Percentiles rank a stretch among this genome's conserved stretches.
Evolutionary conservation across 768 basidiomycete genomes (phyloP).

Genomic region (Termitomyces sp.): DNA sequence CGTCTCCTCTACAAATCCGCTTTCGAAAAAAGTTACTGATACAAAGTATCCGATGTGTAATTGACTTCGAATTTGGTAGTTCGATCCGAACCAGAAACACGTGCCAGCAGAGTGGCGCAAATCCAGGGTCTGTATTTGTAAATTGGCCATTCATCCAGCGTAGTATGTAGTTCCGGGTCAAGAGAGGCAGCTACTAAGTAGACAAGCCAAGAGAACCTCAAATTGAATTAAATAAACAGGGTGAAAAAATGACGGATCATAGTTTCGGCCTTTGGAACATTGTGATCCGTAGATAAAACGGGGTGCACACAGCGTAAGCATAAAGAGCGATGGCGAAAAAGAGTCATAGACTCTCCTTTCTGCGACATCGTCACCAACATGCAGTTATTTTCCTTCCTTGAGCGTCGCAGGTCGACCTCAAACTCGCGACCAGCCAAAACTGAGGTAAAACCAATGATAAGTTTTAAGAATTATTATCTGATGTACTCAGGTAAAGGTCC

Average conservation of each 20-base stretch:
- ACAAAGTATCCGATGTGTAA: too few species aligned
- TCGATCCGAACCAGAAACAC: too few species aligned
- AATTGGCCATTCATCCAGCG: neutral
- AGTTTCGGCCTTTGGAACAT: neutral
- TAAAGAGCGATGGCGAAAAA: neutral
- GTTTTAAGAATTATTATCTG: neutral
- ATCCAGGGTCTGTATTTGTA: too few species aligned
- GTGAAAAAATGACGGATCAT: constrained; percentile 7
- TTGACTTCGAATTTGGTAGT: too few species aligned
- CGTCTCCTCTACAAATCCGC: too few species aligned
- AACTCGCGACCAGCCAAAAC: neutral
- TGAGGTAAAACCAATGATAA: neutral
- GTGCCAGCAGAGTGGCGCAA: neutral
- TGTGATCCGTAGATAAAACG: constrained; percentile 1
- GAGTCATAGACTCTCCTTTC: neutral
- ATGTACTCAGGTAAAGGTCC: neutral
- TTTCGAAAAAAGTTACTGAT: too few species aligned
- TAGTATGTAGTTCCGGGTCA: neutral
- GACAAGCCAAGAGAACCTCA: neutral
- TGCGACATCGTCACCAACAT: neutral
- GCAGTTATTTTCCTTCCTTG: constrained; percentile 10
- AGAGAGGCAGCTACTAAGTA: neutral
- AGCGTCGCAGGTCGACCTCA: constrained; percentile 7
- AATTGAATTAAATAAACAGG: neutral
- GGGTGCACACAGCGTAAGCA: neutral